Conservation (phyloP, 139 green algal species). For the Chlorella sp. region DNA sequence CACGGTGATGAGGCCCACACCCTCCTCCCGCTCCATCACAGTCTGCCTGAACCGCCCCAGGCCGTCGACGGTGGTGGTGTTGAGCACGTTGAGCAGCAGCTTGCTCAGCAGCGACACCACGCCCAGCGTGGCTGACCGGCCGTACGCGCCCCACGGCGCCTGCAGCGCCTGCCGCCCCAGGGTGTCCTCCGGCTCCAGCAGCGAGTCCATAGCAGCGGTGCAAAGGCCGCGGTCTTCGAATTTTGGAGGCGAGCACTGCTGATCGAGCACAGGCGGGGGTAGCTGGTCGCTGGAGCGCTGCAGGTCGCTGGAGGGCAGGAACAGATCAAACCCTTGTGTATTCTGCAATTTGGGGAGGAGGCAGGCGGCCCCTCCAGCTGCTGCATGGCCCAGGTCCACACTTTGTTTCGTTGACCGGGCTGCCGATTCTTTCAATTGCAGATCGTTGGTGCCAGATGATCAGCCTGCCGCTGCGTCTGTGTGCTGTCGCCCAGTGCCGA, state of each 20-base stretch:
- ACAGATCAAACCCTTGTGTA: no score
- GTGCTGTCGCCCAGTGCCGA: background rate
- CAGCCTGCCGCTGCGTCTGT: background rate
- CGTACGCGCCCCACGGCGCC: constrained; percentile 64
- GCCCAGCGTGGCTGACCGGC: constrained; percentile 55
- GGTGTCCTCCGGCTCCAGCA: constrained; percentile 34
- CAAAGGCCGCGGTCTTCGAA: no score
- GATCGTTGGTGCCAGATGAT: no score
- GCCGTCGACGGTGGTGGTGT: constrained; percentile 45
- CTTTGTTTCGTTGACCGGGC: no score
- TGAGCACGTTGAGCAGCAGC: constrained; percentile 56
- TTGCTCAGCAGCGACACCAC: constrained; percentile 57
- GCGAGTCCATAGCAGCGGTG: constrained; percentile 36
- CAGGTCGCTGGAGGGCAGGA: background rate
- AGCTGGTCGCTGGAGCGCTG: no score
- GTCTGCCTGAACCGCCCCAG: constrained; percentile 32
- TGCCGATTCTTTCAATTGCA: no score
- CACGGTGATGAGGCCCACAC: constrained; percentile 67
- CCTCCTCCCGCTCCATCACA: constrained; percentile 29
- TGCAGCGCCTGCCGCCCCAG: constrained; percentile 19
- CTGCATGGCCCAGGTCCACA: no score
- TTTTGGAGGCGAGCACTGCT: no score
- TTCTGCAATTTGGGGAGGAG: no score
- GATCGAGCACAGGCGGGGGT: no score
- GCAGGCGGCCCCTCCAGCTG: no score